Evolutionary conservation across 2,329 filamentous ascomycete species (phyloP), one percentile per base, ranked within the genome.

Genomic region (Pseudogymnoascus sp.): DNA sequence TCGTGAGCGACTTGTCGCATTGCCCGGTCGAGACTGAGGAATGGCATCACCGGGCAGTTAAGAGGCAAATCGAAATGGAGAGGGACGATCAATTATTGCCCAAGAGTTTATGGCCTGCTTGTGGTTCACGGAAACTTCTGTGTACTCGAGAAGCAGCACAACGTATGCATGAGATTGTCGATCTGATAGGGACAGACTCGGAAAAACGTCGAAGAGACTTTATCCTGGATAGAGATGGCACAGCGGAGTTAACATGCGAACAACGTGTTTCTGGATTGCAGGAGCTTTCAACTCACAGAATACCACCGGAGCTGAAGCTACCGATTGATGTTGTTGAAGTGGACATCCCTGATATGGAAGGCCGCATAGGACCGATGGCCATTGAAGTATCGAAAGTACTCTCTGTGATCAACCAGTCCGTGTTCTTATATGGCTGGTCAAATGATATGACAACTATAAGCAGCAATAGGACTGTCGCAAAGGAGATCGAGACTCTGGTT

Each of bases 401-500:
- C 61, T 84, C 80, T 1, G 74, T 78, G 14, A 84, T 90, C 66
- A 90, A 90, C 69, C 73, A 77, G 60, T 85, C 84, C n/a, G 86
- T 89, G 3, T 88, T 90, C 70, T 75, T 89, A 60, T 85, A 86
- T 69, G 87, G 87, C 11, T 90, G 88, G 88, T 76, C 76, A 11
- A 75, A 75, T 6, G 77, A 79, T 0, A 70, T 80, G 40, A 88
- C 85, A 3, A 90, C 87, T 1, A 76, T 90, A 62, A 88, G 85
- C 40, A 86, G 84, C 65, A 90, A 90, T 71, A 80, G 85, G 14
- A 81, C 80, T 1, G 83, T 87, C 34, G 82, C 84, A 18, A 87
- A 83, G 68, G 80, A 84, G 66, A 83, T 90, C 53, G 84, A 89
- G 67, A 73, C 71, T 23, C 76, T 80, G 2, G 77, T 89, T 59